Conservation (phyloP, 768 basidiomycete species). For the Macrocybe gigantea region DNA sequence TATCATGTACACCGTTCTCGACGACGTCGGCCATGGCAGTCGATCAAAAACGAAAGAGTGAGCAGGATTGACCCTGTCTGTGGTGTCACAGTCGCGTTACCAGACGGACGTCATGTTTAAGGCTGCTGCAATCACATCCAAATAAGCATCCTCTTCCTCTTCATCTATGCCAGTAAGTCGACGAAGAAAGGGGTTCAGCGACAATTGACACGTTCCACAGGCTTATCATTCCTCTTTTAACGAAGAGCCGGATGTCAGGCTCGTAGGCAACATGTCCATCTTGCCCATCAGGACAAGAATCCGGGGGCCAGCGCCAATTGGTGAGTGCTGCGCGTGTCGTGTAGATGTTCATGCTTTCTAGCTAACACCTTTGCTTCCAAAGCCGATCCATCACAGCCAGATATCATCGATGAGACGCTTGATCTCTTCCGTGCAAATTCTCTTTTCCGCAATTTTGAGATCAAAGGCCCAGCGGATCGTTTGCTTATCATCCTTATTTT, state of each 20-base stretch:
- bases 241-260: slow-evolving; percentile 72
- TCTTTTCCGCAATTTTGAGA: slow-evolving; percentile 99
- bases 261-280: slow-evolving; percentile 86
- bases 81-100: no score
- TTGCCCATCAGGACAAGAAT: slow-evolving; percentile 89
- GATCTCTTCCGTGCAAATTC: slow-evolving; percentile 98
- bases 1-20: slow-evolving; percentile 19
- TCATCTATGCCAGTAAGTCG: slow-evolving; percentile 48
- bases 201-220: slow-evolving; percentile 31
- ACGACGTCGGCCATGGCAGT: slow-evolving; percentile 27
- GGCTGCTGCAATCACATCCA: slow-evolving; percentile 1
- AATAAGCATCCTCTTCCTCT: not conserved
- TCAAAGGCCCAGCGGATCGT: slow-evolving; percentile 95
- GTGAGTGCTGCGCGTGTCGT: slow-evolving; percentile 30
- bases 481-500: slow-evolving; percentile 96
- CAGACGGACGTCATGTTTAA: slow-evolving; percentile 17
- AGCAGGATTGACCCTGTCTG: not conserved
- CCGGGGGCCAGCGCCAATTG: slow-evolving; percentile 85
- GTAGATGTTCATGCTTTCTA: slow-evolving; percentile 9
- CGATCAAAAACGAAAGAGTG: not conserved
- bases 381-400: slow-evolving; percentile 77
- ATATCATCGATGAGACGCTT: slow-evolving; percentile 94
- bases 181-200: not conserved
- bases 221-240: slow-evolving; percentile 96
- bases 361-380: slow-evolving; percentile 9